Base-by-base conservation (phyloP, 768 basidiomycete species). In the Mycena rosella region DNA sequence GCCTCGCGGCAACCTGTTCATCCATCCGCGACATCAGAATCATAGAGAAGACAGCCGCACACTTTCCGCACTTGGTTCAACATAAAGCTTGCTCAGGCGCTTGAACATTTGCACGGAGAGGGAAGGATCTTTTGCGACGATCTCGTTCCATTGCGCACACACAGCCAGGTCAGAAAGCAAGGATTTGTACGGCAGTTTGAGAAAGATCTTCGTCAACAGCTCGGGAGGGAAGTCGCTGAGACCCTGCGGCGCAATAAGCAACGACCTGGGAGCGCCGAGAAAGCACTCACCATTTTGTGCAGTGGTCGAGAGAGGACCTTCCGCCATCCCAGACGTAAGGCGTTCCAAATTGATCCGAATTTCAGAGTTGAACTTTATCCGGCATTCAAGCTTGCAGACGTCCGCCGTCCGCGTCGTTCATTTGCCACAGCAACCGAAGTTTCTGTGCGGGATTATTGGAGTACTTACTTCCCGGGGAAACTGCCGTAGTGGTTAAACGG, bases 81-180 rank as follows among this genome's bases (percentile, higher is more conserved):
- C 63, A 42, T 51, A 64, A n/a, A 30, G 47, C 42, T 40, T 51
- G 17, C 63, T 64, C 2, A 24, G 27, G 2, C 24, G 49, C 38
- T 64, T 64, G 63, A 64, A 64, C 47, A 57, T 30, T n/a, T 64
- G 54, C 9, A 57, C 63, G 2, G n/a, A 27, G 55, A 64, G 63
- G 5, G 26, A 34, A 8, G 63, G 55, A 57, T 64, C 47, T 15
- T 38, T 22, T 18, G 24, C 0, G 38, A 64, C 55, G 47, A 64
- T 64, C 8, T 36, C 55, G 27, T 64, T 57, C 63, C 63, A 64
- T 29, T 51, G 34, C 6, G 32, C 54, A 48, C 26, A 64, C 13
- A 64, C 63, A 20, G 47, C 55, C 8, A 32, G 18, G 27, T 51
- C 63, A 22, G 29, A 30, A 24, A 64, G 63, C 26, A 64, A 30